These are phyloP conservation scores for Aspergillus amoenus DNA, from an alignment of 2,329 filamentous ascomycete species.

Conservation along the genomic window DNA sequence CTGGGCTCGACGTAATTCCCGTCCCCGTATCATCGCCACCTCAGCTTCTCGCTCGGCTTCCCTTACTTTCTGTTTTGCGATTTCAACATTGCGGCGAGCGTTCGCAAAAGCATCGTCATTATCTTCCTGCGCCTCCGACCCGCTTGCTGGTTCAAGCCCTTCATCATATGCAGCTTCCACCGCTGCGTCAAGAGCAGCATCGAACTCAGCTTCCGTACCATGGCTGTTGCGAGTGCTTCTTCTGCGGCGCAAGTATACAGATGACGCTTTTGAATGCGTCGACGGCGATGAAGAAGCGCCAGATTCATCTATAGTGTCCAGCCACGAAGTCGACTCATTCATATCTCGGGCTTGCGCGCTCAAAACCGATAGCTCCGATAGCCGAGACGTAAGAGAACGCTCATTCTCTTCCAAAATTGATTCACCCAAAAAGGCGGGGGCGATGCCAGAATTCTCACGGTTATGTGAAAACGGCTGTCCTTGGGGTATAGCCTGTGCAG, in stretches of 20 bases:
- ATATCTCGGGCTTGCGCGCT: conserved; percentile 48
- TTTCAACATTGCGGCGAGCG: conserved; percentile 66
- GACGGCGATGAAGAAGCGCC: conserved; percentile 77
- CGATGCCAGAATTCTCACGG: neutral
- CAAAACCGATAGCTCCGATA: conserved; percentile 19
- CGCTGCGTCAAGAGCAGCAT: conserved; percentile 89
- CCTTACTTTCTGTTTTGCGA: conserved; percentile 72
- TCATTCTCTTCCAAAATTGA: conserved; percentile 3
- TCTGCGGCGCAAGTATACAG: conserved; percentile 65
- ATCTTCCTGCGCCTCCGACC: conserved; percentile 28
- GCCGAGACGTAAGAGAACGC: conserved; percentile 1
- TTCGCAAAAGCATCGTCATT: conserved; percentile 43
- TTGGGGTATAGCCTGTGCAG: conserved; percentile 24
- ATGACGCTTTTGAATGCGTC: conserved; percentile 75
- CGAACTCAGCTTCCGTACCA: conserved; percentile 83
- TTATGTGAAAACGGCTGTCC: neutral
- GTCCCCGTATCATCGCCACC: conserved; percentile 60
- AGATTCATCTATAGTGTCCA: conserved; percentile 93
- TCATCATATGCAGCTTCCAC: conserved; percentile 96
- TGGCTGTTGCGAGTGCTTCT: conserved; percentile 68
- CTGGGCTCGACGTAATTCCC: conserved; percentile 52
- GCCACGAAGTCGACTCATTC: conserved; percentile 84
- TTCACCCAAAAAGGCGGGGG: neutral
- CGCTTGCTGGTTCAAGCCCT: conserved; percentile 69
- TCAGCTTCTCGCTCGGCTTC: conserved; percentile 71